Evolutionary conservation across 2,329 filamentous ascomycete species (phyloP).

Genomic region (Stagonosporopsis tanaceti): DNA sequence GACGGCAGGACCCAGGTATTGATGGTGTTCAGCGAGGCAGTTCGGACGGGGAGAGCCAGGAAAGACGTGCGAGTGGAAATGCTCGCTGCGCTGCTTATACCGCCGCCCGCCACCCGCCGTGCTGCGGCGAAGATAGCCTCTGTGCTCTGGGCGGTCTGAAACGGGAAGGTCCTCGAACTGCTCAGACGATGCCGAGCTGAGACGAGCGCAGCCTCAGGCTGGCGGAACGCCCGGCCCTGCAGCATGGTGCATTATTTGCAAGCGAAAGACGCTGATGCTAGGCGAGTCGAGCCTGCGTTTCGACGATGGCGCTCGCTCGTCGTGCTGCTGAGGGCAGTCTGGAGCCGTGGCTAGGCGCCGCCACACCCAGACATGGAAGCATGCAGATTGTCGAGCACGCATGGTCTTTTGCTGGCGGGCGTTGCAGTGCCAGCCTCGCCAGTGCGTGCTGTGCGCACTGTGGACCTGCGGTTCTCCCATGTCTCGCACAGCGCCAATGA

Average conservation of each 20-base stretch:
- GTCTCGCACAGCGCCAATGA: conserved; percentile 6
- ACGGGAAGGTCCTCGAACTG: conserved; percentile 32
- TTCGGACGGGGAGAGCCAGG: neutral
- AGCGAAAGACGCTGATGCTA: conserved; percentile 3
- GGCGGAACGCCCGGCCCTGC: neutral
- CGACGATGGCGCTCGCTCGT: neutral
- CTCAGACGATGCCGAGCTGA: conserved; percentile 31
- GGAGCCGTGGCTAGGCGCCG: neutral
- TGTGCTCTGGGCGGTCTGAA: conserved; percentile 33
- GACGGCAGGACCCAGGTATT: neutral
- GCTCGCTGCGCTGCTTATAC: neutral
- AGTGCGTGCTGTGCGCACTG: neutral
- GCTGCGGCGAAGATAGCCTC: conserved; percentile 22
- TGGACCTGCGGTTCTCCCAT: neutral
- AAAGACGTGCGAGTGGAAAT: neutral
- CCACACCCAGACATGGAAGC: neutral
- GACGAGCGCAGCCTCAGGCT: conserved; percentile 33
- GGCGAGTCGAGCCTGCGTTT: conserved; percentile 6
- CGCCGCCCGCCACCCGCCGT: neutral
- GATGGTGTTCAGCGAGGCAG: neutral
- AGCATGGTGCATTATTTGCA: neutral
- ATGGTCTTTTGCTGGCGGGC: neutral
- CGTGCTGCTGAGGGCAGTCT: neutral
- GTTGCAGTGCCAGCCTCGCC: neutral
- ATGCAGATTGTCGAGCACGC: neutral